Evolutionary conservation across 371 early-diverging fungal genomes (phyloP).

Genomic region (Rhizomucor pusillus): DNA sequence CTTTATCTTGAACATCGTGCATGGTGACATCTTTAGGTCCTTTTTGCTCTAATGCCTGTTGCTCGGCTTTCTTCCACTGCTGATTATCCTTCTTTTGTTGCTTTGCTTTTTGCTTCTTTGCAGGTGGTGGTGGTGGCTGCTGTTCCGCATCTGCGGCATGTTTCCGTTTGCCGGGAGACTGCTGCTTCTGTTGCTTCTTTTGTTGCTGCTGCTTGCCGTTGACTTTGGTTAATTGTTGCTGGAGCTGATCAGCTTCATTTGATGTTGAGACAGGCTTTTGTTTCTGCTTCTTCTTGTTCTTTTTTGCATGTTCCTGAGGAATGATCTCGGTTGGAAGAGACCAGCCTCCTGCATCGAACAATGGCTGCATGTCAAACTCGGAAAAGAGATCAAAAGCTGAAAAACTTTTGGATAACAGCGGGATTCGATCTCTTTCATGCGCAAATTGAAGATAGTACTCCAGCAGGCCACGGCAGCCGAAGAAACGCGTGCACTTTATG

Average conservation of each 20-base stretch:
- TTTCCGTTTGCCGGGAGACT: neutral
- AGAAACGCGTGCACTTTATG: neutral
- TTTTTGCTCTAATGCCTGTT: too few relatives aligned
- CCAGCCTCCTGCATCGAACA: constrained; percentile 43
- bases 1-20: too few relatives aligned
- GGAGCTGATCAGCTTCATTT: constrained; percentile 31
- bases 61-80: too few relatives aligned
- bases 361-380: constrained; percentile 20
- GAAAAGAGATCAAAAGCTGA: neutral
- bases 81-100: too few relatives aligned
- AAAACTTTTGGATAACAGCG: neutral
- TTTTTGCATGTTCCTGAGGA: constrained; percentile 12
- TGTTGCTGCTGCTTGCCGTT: constrained; percentile 5
- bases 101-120: too few relatives aligned
- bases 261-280: constrained; percentile 8
- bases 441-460: neutral
- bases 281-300: constrained; percentile 10
- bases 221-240: constrained; percentile 21
- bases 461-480: neutral
- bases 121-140: neutral
- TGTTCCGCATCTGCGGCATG: constrained; percentile 1
- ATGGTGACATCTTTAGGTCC: too few relatives aligned
- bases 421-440: neutral
- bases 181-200: constrained; percentile 3
- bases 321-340: constrained; percentile 30